Evolutionary conservation across 2,329 filamentous ascomycete genomes (phyloP).

Genomic region (Beauveria rudraprayagi): DNA sequence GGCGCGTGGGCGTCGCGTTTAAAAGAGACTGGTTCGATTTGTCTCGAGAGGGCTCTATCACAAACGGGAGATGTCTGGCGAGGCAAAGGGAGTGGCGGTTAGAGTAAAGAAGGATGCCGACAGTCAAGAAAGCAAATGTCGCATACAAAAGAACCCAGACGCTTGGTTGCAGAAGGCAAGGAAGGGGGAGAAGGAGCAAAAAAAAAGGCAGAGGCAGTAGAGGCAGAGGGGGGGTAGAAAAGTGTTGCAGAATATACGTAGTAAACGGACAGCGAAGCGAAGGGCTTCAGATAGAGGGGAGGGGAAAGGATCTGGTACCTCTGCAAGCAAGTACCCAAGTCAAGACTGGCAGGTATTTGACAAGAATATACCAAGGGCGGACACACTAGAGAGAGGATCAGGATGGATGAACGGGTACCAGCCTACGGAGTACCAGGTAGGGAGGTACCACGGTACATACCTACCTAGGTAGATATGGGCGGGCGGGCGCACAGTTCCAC

Average conservation of each 20-base stretch:
- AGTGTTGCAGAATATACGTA: conserved; percentile 1
- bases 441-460: neutral
- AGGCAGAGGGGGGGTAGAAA: conserved; percentile 1
- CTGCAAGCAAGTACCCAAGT: too few species aligned
- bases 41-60: neutral
- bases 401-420: neutral
- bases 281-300: neutral
- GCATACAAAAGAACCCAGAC: conserved; percentile 4
- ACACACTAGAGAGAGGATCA: neutral
- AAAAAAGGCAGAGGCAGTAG: neutral
- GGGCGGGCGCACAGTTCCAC: neutral
- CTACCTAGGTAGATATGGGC: neutral
- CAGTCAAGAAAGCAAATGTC: neutral
- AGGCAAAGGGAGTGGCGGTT: neutral
- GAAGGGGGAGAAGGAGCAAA: neutral
- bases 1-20: conserved; percentile 4
- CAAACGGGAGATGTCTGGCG: neutral
- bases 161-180: conserved; percentile 2
- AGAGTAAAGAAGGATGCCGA: neutral
- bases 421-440: too few species aligned
- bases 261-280: neutral
- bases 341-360: neutral
- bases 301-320: neutral
- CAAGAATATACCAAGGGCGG: neutral
- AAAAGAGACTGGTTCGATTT: neutral